Base-by-base conservation (phyloP, 495 filamentous ascomycete genomes). In the Pseudotulostoma volvatum region DNA sequence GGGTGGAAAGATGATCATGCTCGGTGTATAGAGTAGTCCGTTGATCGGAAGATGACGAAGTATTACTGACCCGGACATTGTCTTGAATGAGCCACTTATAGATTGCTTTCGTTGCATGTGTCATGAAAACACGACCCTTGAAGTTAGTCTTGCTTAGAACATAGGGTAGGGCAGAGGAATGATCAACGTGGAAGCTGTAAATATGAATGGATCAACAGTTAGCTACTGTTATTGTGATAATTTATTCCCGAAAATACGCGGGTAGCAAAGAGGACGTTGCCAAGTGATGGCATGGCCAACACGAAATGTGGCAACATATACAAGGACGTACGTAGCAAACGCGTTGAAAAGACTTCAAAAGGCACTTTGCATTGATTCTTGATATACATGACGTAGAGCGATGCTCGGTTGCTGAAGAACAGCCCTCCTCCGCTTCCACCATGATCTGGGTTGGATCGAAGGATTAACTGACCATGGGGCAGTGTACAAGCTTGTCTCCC, bases 51-150 rank as follows among this genome's bases (percentile, higher is more conserved):
- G 71, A 74, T 11, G 70, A 73, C 0, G 82, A 79, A 0, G 81
- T 84, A 54, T 84, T 78, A 49, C 66, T 72, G 23, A 97, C 86
- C 42, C 90, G 77, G 18, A 97, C 81, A 52, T 81, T 86, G 60
- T 97, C 90, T 55, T 93, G 85, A 37, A 96, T 93, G 23, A 97
- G 70, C 86, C 88, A 95, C 66, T 95, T 96, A 70, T 97, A 97
- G 59, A 97, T 97, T 43, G 90, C 90, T 59, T 95, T 95, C 17
- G 90, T 97, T 3, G 90, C 82, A 63, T 96, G 90, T 18, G 90
- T 97, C 88, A 95, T 97, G 63, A 95, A 95, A 41, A 95, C 86
- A 18, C 87, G 76, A 38, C 90, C 90, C 45, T 81, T 78, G 70
- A 97, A 97, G 52, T 92, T 93, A 34, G 90, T 95, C 60, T 97